Conservation (phyloP, 2,329 filamentous ascomycete species). For the Curvularia lunata region DNA sequence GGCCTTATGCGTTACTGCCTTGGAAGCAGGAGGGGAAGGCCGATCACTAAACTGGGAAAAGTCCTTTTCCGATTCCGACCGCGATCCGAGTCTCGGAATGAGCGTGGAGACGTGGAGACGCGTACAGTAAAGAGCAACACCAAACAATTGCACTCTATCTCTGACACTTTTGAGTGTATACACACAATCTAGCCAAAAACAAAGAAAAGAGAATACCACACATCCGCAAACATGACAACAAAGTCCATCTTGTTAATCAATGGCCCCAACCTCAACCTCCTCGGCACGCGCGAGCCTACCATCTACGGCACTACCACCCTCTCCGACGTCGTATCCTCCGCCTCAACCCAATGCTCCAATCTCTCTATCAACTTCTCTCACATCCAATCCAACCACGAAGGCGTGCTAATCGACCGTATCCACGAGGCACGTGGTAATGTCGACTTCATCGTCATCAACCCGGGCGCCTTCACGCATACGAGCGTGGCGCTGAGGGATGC, state of each 20-base stretch:
- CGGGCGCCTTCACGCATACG: conserved; percentile 77
- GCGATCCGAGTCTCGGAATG: conserved; percentile 13
- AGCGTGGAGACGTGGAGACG: neutral
- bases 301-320: conserved; percentile 77
- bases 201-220: neutral
- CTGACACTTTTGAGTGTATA: neutral
- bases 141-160: neutral
- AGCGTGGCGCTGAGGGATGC: conserved; percentile 79
- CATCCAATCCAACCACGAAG: conserved; percentile 82
- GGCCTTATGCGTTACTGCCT: neutral
- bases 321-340: conserved; percentile 61
- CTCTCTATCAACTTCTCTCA: conserved; percentile 61
- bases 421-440: conserved; percentile 66
- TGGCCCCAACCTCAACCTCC: conserved; percentile 82
- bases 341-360: conserved; percentile 56
- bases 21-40: neutral
- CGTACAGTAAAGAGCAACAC: neutral
- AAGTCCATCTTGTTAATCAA: conserved; percentile 73
- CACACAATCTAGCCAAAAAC: neutral
- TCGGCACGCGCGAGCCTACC: conserved; percentile 75
- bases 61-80: conserved; percentile 19
- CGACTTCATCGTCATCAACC: conserved; percentile 77
- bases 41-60: conserved; percentile 12
- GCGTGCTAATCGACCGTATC: conserved; percentile 74
- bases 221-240: conserved; percentile 41